Evolutionary conservation across 1,284 basidiomycete species (phyloP).

Genomic region (Puccinia horiana): DNA sequence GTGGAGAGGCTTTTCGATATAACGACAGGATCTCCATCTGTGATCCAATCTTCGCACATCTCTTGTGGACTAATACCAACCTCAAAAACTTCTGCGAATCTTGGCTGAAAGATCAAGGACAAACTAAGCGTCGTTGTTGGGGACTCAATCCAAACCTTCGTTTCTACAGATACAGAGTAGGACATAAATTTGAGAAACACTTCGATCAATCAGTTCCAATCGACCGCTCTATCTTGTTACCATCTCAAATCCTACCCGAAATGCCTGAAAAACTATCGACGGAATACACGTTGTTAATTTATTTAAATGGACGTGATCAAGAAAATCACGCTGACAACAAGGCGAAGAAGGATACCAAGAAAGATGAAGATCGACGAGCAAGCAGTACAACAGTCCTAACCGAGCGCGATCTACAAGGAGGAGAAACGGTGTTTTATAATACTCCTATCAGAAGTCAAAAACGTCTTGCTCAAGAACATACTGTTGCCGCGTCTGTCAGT

Average conservation of each 20-base stretch:
- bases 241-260: neutral
- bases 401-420: neutral
- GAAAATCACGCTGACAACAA: too few relatives aligned
- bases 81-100: neutral
- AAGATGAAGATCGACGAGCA: neutral
- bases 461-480: neutral
- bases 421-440: neutral
- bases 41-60: neutral
- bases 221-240: neutral
- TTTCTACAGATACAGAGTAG: constrained; percentile 17
- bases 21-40: constrained; percentile 25
- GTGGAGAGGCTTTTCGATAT: constrained; percentile 10
- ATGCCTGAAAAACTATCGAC: neutral
- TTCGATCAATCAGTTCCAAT: constrained; percentile 27
- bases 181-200: constrained; percentile 24
- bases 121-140: neutral
- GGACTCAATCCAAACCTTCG: constrained; percentile 25
- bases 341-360: too few relatives aligned
- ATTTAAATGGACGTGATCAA: neutral
- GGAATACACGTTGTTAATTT: neutral
- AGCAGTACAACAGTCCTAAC: neutral
- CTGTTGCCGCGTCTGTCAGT: neutral
- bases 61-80: constrained; percentile 3
- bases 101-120: neutral
- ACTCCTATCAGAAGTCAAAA: constrained; percentile 6